These are phyloP conservation scores for Luvunga scandens DNA, from an alignment of 345 rosid genomes.

Conservation along the genomic window DNA sequence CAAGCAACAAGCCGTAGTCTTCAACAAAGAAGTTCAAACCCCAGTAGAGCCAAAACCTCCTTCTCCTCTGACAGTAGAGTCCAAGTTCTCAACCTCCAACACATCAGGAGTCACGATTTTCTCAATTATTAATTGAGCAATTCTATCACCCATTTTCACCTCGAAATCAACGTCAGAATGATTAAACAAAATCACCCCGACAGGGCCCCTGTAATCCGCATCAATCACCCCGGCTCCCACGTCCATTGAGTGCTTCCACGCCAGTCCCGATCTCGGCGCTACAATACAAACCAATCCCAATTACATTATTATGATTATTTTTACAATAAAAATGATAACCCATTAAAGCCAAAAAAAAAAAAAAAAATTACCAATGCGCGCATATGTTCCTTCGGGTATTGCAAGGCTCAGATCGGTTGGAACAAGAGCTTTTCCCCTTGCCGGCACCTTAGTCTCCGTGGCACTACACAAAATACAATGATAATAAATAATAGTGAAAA, in stretches of 20 bases:
- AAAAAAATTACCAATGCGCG: slow-evolving; percentile 39
- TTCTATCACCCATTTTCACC: slow-evolving; percentile 61
- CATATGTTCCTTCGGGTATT: slow-evolving; percentile 52
- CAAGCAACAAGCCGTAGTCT: background rate
- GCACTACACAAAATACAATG: slow-evolving; percentile 36
- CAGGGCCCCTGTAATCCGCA: slow-evolving; percentile 79
- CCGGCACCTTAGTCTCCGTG: slow-evolving; percentile 59
- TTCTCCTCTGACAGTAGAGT: slow-evolving; percentile 63
- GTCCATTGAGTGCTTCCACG: slow-evolving; percentile 78
- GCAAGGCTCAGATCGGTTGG: slow-evolving; percentile 80
- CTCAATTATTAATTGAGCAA: slow-evolving; percentile 74
- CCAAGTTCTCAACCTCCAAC: slow-evolving; percentile 67
- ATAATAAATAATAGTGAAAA: background rate
- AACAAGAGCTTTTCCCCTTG: slow-evolving; percentile 75
- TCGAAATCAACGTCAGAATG: slow-evolving; percentile 61
- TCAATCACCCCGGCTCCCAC: slow-evolving; percentile 85
- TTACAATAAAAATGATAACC: background rate
- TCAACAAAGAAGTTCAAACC: slow-evolving; percentile 19
- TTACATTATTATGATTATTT: background rate
- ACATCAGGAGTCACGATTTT: slow-evolving; percentile 66
- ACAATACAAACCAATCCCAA: background rate
- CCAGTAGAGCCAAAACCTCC: slow-evolving; percentile 93
- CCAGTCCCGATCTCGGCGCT: slow-evolving; percentile 77
- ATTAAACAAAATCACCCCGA: slow-evolving; percentile 71
- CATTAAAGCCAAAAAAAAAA: background rate